phyloP scores from a whole-genome alignment of 176 grass and related monocot genomes.

The Eremochloa ophiuroides region DNA sequence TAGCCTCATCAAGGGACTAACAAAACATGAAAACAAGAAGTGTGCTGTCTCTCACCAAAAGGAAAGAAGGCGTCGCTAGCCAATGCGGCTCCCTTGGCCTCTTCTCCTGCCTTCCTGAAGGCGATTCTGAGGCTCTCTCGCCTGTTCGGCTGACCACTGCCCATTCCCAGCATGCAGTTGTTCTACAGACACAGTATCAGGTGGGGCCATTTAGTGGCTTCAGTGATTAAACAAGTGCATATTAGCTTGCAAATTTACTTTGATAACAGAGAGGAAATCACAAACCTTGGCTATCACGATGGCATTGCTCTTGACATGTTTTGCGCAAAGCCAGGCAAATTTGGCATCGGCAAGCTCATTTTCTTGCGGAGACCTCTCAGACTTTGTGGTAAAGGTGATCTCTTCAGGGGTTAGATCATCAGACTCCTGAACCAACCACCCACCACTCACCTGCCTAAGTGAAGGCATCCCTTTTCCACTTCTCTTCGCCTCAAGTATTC shows the following conservation, averaged over 20 bases:
- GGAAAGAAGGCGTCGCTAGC: constrained; percentile 95
- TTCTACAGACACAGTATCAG: constrained; percentile 31
- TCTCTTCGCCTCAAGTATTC: constrained; percentile 79
- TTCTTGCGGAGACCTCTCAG: constrained; percentile 38
- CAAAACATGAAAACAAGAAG: not conserved
- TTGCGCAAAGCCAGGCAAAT: constrained; percentile 92
- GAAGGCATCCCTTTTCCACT: constrained; percentile 67
- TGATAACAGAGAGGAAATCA: not conserved
- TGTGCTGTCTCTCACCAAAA: constrained; percentile 47
- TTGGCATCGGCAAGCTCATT: constrained; percentile 66
- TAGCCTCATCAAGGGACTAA: not conserved
- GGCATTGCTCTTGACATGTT: constrained; percentile 98
- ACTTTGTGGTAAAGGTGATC: constrained; percentile 57
- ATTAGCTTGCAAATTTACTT: not conserved
- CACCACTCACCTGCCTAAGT: constrained; percentile 70
- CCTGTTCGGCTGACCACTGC: constrained; percentile 84
- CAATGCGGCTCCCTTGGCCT: constrained; percentile 75
- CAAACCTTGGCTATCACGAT: constrained; percentile 94
- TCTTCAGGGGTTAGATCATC: constrained; percentile 80
- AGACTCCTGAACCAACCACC: constrained; percentile 76
- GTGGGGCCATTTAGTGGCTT: not conserved
- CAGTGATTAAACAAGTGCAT: not conserved
- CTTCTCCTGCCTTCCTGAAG: constrained; percentile 84
- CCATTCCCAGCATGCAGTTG: constrained; percentile 95
- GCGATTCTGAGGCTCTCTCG: constrained; percentile 73